Conservation (phyloP, 176 grass and related monocot species). For the Eragrostis nindensis region DNA sequence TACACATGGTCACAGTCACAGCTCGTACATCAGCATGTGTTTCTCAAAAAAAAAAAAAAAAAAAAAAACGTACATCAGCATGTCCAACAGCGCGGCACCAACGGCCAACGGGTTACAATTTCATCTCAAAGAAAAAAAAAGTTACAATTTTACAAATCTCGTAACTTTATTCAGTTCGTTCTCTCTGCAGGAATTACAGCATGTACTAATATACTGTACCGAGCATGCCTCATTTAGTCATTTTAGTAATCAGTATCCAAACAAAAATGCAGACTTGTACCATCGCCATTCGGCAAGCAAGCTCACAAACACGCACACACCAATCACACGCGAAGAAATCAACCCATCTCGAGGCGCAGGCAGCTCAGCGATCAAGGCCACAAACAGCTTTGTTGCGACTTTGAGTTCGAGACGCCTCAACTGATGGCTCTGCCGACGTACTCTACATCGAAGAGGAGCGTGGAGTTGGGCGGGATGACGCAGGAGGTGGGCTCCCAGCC, state of each 20-base stretch:
- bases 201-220: not conserved
- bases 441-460: slow-evolving; percentile 94
- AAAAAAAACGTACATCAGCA: no score
- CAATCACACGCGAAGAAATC: not conserved
- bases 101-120: no score
- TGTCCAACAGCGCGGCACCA: not conserved
- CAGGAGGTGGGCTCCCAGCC: slow-evolving; percentile 81
- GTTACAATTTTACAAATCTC: no score
- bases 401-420: slow-evolving; percentile 20
- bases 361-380: not conserved
- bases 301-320: not conserved
- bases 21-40: no score
- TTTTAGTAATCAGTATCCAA: not conserved
- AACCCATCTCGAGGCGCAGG: not conserved
- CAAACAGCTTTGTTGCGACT: not conserved
- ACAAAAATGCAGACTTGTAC: not conserved
- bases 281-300: not conserved
- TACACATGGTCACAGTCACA: no score
- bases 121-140: no score
- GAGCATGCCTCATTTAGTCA: not conserved
- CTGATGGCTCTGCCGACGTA: slow-evolving; percentile 64
- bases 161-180: not conserved
- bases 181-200: not conserved
- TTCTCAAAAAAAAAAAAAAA: no score
- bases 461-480: slow-evolving; percentile 87